Evolutionary conservation across 73 alveolate species (phyloP).

Genomic region (Paraurostyla sp.): DNA sequence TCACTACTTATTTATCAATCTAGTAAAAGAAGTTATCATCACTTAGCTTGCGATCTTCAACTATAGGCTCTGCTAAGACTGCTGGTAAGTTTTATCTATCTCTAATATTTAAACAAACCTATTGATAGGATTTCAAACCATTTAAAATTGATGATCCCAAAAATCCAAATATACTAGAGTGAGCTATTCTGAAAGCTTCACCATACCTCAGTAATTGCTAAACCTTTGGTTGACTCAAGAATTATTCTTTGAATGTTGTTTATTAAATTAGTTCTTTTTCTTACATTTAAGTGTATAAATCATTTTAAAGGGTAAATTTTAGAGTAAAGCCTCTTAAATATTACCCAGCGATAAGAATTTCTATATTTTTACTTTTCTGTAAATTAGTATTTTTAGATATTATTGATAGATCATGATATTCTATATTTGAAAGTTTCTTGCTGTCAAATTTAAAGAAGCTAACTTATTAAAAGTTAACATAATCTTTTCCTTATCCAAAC

Average conservation of each 20-base stretch:
- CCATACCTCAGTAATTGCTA: background rate
- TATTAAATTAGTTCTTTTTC: background rate
- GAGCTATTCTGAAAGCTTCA: background rate
- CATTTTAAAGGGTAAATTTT: background rate
- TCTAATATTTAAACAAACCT: no score
- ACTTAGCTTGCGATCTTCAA: background rate
- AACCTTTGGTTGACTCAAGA: background rate
- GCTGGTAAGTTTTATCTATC: background rate
- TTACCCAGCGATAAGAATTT: background rate
- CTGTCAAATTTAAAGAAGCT: background rate
- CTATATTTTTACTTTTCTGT: background rate
- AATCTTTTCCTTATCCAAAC: background rate
- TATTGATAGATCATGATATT: background rate
- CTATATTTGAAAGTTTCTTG: background rate
- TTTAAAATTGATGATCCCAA: no score
- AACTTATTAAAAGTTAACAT: background rate
- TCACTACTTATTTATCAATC: background rate
- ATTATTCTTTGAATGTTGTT: background rate
- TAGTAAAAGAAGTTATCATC: conserved; percentile 37
- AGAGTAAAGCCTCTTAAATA: background rate
- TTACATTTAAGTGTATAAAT: background rate
- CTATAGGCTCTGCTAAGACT: background rate
- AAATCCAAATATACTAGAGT: background rate
- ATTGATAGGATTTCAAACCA: no score
- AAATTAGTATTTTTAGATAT: background rate